Evolutionary conservation across 2,329 filamentous ascomycete genomes (phyloP).

Genomic region (Phialocephala subalpina): DNA sequence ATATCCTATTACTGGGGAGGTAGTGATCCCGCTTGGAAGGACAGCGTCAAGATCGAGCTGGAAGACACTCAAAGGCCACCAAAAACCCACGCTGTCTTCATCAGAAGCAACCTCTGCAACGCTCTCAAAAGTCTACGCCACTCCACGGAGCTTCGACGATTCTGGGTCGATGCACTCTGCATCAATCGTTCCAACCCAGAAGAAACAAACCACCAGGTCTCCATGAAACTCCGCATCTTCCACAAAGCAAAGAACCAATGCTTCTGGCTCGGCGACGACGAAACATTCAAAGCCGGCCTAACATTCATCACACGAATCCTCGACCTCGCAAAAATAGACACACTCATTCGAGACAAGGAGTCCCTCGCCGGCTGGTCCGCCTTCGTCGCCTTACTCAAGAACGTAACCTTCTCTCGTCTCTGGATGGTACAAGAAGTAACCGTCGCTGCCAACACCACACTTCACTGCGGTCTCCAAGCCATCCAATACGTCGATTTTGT

Average conservation of each 20-base stretch:
- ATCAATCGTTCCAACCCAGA: conserved; percentile 35
- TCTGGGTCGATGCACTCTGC: conserved; percentile 42
- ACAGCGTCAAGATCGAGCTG: conserved; percentile 13
- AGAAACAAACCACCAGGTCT: conserved; percentile 37
- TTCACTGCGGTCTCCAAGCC: conserved; percentile 42
- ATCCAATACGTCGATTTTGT: conserved; percentile 29
- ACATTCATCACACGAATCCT: conserved; percentile 24
- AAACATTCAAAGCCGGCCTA: conserved; percentile 14
- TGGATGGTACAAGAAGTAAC: conserved; percentile 34
- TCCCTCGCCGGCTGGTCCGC: conserved; percentile 18
- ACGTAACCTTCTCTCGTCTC: conserved; percentile 26
- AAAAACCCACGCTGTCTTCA: conserved; percentile 15
- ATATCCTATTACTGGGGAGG: conserved; percentile 27
- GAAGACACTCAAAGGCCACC: conserved; percentile 11
- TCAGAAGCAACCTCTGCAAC: conserved; percentile 19
- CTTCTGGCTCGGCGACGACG: conserved; percentile 31
- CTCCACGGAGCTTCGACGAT: neutral
- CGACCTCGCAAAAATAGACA: conserved; percentile 20
- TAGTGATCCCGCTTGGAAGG: conserved; percentile 9
- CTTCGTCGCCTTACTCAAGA: conserved; percentile 24
- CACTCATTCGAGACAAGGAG: conserved; percentile 18
- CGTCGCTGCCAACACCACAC: conserved; percentile 20
- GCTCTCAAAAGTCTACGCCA: conserved; percentile 26
- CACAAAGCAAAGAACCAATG: conserved; percentile 27
- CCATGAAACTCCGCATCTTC: conserved; percentile 25